These are phyloP conservation scores for Beauveria scarabaeidicola DNA, from an alignment of 2,329 filamentous ascomycete species.

Conservation along the genomic window DNA sequence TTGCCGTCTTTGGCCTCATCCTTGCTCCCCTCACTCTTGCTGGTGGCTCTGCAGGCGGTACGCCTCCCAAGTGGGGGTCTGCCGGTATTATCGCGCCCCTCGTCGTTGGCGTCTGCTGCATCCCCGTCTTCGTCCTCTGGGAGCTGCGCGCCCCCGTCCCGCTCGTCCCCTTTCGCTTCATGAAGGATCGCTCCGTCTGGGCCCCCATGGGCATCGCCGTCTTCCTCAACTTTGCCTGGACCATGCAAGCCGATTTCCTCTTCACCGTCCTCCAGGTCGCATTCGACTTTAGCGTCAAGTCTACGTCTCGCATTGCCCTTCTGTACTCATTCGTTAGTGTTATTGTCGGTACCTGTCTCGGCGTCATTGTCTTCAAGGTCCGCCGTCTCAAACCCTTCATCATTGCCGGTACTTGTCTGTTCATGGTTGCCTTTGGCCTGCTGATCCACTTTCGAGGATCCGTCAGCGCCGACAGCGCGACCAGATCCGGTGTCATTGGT, in stretches of 20 bases:
- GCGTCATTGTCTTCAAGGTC: constrained; percentile 47
- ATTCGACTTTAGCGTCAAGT: constrained; percentile 48
- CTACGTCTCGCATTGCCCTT: constrained; percentile 50
- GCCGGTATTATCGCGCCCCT: constrained; percentile 35
- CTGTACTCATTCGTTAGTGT: constrained; percentile 52
- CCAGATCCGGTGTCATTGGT: constrained; percentile 50
- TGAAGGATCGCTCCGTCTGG: constrained; percentile 59
- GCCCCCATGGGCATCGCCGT: constrained; percentile 50
- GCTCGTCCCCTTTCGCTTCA: constrained; percentile 50
- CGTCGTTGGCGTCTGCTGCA: constrained; percentile 36
- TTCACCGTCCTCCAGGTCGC: constrained; percentile 54
- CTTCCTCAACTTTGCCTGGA: constrained; percentile 51
- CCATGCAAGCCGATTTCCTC: constrained; percentile 55
- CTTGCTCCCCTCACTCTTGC: constrained; percentile 38
- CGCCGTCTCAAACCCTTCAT: constrained; percentile 58
- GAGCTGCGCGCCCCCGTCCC: constrained; percentile 40
- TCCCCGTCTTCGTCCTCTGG: constrained; percentile 43
- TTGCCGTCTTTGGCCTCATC: constrained; percentile 38
- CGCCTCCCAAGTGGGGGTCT: constrained; percentile 26
- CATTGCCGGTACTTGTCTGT: constrained; percentile 49
- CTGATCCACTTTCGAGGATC: constrained; percentile 56
- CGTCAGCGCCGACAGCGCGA: constrained; percentile 25
- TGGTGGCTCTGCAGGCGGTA: constrained; percentile 25
- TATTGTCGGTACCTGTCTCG: constrained; percentile 47
- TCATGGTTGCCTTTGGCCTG: constrained; percentile 57